A percentile compares a stretch with the other conserved stretches of the same genome.
These are phyloP conservation scores for Echites panduratus DNA, from an alignment of 257 asterid genomes.

Conservation along the genomic window DNA sequence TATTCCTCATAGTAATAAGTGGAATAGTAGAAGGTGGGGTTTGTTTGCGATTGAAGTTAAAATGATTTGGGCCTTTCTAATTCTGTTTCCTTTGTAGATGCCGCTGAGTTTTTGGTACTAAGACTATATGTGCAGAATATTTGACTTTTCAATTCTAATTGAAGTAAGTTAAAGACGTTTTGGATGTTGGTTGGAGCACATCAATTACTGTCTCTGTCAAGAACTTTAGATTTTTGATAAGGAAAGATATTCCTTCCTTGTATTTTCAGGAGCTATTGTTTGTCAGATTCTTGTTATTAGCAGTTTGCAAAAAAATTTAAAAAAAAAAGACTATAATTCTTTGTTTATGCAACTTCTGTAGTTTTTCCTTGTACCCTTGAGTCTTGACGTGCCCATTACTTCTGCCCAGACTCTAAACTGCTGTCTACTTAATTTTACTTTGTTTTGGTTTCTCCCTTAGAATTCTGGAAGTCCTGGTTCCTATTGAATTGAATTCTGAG, in stretches of 20 bases:
- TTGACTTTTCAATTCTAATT: constrained; percentile 8
- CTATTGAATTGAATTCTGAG: background rate
- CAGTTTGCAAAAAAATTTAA: no score
- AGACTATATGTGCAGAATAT: background rate
- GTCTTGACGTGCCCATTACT: background rate
- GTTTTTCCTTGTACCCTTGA: background rate
- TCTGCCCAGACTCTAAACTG: background rate
- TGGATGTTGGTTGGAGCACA: background rate
- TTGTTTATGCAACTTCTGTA: background rate
- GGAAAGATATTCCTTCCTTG: background rate
- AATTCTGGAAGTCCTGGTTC: background rate
- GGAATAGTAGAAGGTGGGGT: background rate
- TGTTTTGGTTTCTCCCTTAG: background rate
- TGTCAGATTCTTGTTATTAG: background rate
- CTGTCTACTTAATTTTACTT: background rate
- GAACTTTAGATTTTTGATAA: constrained; percentile 9
- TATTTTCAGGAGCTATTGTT: background rate
- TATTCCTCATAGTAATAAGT: background rate
- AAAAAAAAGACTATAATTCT: background rate
- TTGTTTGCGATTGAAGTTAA: background rate
- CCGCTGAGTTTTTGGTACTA: background rate
- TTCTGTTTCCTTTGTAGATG: background rate
- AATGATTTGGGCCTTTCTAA: background rate
- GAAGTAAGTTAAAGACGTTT: background rate
- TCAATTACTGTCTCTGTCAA: background rate